A percentile compares a stretch with the other conserved stretches of the same genome.
Evolutionary conservation across 148 eudicot species (phyloP).

Genomic region (Heliamphora exappendiculata): DNA sequence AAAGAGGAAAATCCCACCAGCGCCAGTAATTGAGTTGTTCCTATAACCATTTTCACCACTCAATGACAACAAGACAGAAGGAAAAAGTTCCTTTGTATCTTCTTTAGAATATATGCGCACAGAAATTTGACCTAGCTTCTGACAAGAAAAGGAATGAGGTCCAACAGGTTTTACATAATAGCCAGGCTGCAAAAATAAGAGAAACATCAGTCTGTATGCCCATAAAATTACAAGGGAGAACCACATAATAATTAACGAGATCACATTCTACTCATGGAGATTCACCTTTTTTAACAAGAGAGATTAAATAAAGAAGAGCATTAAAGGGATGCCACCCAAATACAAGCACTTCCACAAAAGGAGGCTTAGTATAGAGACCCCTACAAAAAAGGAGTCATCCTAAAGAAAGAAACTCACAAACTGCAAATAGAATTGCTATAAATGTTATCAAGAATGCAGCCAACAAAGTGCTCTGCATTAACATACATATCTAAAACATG

Average conservation of each 20-base stretch:
- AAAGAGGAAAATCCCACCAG: constrained; percentile 72
- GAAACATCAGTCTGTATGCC: constrained; percentile 11
- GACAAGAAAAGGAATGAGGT: constrained; percentile 76
- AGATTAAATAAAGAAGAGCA: too few species aligned
- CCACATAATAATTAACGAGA: constrained; percentile 6
- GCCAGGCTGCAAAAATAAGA: constrained; percentile 63
- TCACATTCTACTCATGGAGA: not conserved
- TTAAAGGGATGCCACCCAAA: too few species aligned
- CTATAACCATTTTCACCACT: constrained; percentile 99
- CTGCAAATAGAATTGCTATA: not conserved
- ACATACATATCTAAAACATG: not conserved
- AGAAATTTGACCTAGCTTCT: constrained; percentile 89
- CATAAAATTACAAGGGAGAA: constrained; percentile 8
- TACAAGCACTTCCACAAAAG: too few species aligned
- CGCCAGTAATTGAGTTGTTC: constrained; percentile 76
- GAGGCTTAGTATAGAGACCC: too few species aligned
- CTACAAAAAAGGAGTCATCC: too few species aligned
- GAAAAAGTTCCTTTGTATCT: constrained; percentile 67
- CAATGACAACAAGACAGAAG: constrained; percentile 79
- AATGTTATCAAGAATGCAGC: not conserved
- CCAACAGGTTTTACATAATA: constrained; percentile 76
- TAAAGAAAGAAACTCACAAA: too few species aligned
- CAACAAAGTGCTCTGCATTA: not conserved
- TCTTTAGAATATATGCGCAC: constrained; percentile 60
- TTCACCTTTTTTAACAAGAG: not conserved